Evolutionary conservation across 192 early-diverging fungal genomes (phyloP), one percentile per base, ranked within the genome.

Genomic region (Coemansia sp.): DNA sequence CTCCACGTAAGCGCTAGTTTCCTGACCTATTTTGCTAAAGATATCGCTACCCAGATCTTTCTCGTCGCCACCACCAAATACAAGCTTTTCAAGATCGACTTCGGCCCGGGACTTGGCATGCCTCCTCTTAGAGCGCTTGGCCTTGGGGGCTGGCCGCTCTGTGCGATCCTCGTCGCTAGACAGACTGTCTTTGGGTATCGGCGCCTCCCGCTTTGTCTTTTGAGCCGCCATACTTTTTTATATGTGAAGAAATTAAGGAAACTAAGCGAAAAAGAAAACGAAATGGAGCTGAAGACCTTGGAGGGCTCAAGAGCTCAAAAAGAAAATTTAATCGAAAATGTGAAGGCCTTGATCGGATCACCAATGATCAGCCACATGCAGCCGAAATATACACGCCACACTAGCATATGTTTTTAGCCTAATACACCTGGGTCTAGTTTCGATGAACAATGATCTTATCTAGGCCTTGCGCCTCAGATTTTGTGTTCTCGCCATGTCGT

Each of bases 1-100:
- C 21, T 48, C 46, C 19, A n/a, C 25, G 23, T 21, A 37, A 5
- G 14, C 53, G 21, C 15, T 29, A 5, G 31, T 21, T 23, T 75
- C 48, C 34, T 67, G 32, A 12, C 60, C 71, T 41, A 69, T 64
- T 51, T 63, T 68, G 25, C 29, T 60, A 58, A 82, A 84, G 1
- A 74, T 53, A 17, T 62, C 62, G 25, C 46, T 42, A 1, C 29
- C 70, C 23, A 41, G 61, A 1, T 75, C 74, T 14, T 70, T 77
- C 17, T 80, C 70, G 45, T 85, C 87, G 36, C 74, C 72, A 34
- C 74, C 89, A 5, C 93, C 93, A 86, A 95, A 93, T 19, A 94
- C 87, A 41, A 93, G 72, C 44, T 68, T 82, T 69, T 94, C 93
- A 14, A 95, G 85, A 70, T 90, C 91, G 10, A 80, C 51, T 67